Evolutionary conservation across 169 alveolate genomes (phyloP).

Genomic region (Perkinsus marinus): DNA sequence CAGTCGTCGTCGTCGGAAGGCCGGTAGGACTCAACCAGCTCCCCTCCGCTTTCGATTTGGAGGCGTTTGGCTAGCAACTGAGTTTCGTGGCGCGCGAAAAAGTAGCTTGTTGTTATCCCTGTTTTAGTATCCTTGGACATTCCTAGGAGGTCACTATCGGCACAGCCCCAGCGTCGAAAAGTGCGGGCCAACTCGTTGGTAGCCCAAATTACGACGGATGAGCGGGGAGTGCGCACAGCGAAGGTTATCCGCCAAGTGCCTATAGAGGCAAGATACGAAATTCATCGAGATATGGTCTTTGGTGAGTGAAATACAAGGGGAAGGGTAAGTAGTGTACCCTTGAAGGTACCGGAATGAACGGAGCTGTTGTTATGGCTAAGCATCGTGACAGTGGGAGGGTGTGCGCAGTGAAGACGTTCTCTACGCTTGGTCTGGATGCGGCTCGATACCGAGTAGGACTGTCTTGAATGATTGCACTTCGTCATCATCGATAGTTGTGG

Average conservation of each 20-base stretch:
- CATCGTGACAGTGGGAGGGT: neutral
- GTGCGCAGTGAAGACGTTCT: neutral
- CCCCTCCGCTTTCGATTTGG: too few species aligned
- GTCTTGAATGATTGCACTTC: neutral
- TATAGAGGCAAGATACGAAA: neutral
- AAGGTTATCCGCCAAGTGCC: neutral
- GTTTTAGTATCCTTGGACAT: too few species aligned
- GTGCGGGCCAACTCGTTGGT: neutral
- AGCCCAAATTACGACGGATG: neutral
- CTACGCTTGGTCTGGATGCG: neutral
- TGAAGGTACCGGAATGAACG: neutral
- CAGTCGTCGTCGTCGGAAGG: neutral
- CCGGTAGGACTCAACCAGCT: neutral
- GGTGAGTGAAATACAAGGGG: neutral
- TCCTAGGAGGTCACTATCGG: neutral
- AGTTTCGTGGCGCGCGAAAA: too few species aligned
- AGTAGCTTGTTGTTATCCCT: too few species aligned
- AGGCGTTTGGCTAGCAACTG: too few species aligned
- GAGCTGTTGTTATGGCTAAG: neutral
- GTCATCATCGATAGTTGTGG: neutral
- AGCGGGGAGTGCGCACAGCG: neutral
- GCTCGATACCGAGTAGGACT: neutral
- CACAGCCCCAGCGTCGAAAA: neutral
- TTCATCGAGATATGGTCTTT: neutral
- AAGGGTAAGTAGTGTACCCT: neutral